Base-by-base conservation (phyloP, 345 rosid species). In the Balakata baccata region DNA sequence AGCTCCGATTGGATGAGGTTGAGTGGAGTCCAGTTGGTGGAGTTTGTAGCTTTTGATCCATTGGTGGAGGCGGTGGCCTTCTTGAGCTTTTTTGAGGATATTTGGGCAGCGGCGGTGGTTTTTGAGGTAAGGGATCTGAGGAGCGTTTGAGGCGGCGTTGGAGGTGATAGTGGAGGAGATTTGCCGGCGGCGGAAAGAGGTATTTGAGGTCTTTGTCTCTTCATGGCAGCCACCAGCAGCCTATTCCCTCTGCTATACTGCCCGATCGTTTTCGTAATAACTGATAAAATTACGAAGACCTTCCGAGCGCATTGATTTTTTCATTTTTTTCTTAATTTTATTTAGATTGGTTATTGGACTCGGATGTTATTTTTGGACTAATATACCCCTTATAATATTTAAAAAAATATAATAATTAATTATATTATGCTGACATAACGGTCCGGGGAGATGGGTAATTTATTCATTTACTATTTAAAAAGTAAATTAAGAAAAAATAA, bases 1-100 rank as follows among this genome's bases (percentile, higher is more conserved):
- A 90, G 97, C 73, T 94, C 95, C 4, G 91, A 75, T 34, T 67
- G 87, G 78, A 75, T 50, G 71, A 92, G 87, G 74, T 86, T 73
- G 37, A 94, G 86, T 9, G 94, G 85, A 66, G 72, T 59, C 98
- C 97, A 92, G 16, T 74, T 47, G 12, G 72, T 72, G 13, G 74
- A 12, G 41, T 64, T 67, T 25, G 69, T 60, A 4, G 87, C 22
- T 1, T 49, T 18, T 29, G 3, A 23, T 23, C 10, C 18, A 45
- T 39, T 70, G 9, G 43, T 45, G 7, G 16, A 59, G n/a, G 38
- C 34, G 34, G 34, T 29, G 34, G 53, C 3, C 10, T 45, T 45
- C 23, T 16, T 47, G 10, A 18, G 22, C 18, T 59, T 71, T 16
- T 29, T 71, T 39, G 71, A 51, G 46, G 60, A 17, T 23, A 62